These are phyloP conservation scores for Lecanicillium sp. DNA, from an alignment of 2,329 filamentous ascomycete genomes.

Conservation along the genomic window DNA sequence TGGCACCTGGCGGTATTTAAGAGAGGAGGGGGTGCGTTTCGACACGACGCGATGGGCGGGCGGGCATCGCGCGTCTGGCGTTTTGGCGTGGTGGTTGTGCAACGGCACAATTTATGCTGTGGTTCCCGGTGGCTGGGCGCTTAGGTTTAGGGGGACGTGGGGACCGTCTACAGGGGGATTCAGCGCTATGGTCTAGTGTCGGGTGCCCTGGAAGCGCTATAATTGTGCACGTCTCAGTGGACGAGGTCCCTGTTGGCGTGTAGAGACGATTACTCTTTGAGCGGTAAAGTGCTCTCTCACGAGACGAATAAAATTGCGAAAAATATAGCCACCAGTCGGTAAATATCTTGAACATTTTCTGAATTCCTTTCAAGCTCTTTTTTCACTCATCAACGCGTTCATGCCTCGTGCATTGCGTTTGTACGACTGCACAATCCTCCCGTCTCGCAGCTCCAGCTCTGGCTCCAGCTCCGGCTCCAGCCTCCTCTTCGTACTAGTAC, in stretches of 20 bases:
- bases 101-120: slow-evolving; percentile 1
- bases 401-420: too few relatives aligned
- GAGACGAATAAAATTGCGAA: too few relatives aligned
- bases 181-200: neutral
- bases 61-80: slow-evolving; percentile 8
- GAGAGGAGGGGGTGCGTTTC: slow-evolving; percentile 4
- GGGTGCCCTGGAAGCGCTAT: neutral
- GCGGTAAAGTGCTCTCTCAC: too few relatives aligned
- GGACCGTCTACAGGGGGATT: neutral
- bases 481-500: neutral
- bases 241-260: too few relatives aligned
- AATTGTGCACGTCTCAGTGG: slow-evolving; percentile 4
- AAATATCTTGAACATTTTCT: too few relatives aligned
- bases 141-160: neutral
- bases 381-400: too few relatives aligned
- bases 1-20: slow-evolving; percentile 7
- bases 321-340: too few relatives aligned
- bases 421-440: too few relatives aligned
- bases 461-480: neutral
- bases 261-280: too few relatives aligned
- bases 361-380: too few relatives aligned
- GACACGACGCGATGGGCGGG: slow-evolving; percentile 8
- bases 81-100: slow-evolving; percentile 3
- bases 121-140: neutral
- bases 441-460: too few relatives aligned